Evolutionary conservation across 805 yeast species (phyloP).

Genomic region (Millerago galiae): DNA sequence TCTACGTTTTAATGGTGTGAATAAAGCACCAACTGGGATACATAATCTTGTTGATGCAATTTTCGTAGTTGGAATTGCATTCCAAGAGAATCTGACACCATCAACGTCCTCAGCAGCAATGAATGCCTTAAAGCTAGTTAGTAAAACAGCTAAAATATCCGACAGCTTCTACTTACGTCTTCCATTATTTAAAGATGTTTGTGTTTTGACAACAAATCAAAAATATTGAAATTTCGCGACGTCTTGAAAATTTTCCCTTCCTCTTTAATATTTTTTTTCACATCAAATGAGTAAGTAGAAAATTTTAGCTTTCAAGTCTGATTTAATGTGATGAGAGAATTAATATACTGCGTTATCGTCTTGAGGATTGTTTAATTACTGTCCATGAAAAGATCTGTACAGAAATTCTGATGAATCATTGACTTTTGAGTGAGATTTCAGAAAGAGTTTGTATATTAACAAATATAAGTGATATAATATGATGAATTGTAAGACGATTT

Average conservation of each 20-base stretch:
- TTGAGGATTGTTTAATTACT: conserved; percentile 28
- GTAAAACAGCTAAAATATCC: not conserved
- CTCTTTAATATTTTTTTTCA: too few species aligned
- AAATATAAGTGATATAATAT: too few species aligned
- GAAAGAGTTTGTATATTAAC: too few species aligned
- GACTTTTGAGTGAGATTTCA: too few species aligned
- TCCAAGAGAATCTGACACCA: conserved; percentile 62
- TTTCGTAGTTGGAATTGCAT: conserved; percentile 48
- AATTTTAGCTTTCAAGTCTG: not conserved
- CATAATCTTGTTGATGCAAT: conserved; percentile 45
- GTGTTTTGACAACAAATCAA: not conserved
- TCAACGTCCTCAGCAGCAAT: conserved; percentile 28
- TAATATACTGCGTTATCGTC: conserved; percentile 29
- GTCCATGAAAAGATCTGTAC: conserved; percentile 25
- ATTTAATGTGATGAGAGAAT: conserved; percentile 18
- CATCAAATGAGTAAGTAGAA: conserved; percentile 1
- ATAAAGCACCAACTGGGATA: conserved; percentile 50
- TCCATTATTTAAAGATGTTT: not conserved
- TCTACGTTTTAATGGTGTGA: conserved; percentile 51
- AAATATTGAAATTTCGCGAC: not conserved
- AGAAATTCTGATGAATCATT: conserved; percentile 2
- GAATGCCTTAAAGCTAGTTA: conserved; percentile 4
- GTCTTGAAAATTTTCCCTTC: too few species aligned
- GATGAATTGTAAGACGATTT: too few species aligned
- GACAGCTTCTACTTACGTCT: not conserved